Evolutionary conservation across 257 asterid genomes (phyloP).

Genomic region (Schizonepeta tenuifolia): DNA sequence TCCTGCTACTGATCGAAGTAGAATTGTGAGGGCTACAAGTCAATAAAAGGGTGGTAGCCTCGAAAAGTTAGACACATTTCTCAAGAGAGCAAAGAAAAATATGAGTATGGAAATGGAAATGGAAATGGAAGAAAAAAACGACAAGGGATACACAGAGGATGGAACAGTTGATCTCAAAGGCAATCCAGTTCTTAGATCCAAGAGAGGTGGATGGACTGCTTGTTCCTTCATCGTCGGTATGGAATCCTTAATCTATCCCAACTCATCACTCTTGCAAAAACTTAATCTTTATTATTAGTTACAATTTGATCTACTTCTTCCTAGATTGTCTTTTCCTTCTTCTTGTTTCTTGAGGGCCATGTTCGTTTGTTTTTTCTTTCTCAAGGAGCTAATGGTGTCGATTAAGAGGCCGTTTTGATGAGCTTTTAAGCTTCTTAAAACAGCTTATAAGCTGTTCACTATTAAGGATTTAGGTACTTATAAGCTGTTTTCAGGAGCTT

Average conservation of each 20-base stretch:
- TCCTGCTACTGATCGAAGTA: not conserved
- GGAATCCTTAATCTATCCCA: slow-evolving; percentile 3
- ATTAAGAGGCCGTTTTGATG: too few species aligned
- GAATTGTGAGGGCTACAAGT: not conserved
- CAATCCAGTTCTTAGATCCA: slow-evolving; percentile 74
- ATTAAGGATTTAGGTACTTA: too few species aligned
- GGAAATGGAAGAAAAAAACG: slow-evolving; percentile 50
- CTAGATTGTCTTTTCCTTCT: not conserved
- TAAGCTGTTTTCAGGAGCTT: too few species aligned
- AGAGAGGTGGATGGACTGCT: slow-evolving; percentile 90
- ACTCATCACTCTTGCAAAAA: not conserved
- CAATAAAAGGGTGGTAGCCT: slow-evolving; percentile 16
- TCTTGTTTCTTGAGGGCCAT: not conserved
- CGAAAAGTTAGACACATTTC: not conserved
- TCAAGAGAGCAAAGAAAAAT: not conserved
- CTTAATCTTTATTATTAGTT: not conserved
- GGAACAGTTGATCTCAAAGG: slow-evolving; percentile 86
- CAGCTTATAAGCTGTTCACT: too few species aligned
- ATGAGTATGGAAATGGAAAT: not conserved
- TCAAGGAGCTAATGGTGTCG: not conserved
- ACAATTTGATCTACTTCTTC: not conserved
- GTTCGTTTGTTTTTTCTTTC: not conserved
- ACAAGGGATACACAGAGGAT: slow-evolving; percentile 66
- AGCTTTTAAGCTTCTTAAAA: too few species aligned
- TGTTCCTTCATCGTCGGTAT: slow-evolving; percentile 82